Percentiles rank a stretch among this genome's conserved stretches.
Conservation (phyloP, 1,139 yeast genomes). For the Lodderomyces beijingensis region DNA sequence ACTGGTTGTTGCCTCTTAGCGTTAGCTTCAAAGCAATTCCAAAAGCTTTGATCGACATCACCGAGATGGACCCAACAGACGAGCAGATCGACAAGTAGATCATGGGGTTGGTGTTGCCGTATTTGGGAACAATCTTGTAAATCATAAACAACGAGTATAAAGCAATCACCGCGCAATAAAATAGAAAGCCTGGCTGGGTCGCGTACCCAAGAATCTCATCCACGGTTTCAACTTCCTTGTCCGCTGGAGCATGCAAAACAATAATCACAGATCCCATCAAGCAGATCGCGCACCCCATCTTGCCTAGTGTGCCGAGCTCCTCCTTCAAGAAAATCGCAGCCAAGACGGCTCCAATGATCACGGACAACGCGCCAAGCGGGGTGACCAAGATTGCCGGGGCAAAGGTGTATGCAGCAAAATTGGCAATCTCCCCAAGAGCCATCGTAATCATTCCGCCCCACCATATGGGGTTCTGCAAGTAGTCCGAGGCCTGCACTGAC, state of each 20-base stretch:
- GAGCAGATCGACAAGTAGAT: slow-evolving; percentile 88
- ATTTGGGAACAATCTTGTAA: slow-evolving; percentile 74
- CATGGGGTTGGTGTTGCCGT: slow-evolving; percentile 83
- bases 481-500: slow-evolving; percentile 65
- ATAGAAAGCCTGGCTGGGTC: slow-evolving; percentile 70
- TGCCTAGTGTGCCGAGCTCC: slow-evolving; percentile 85
- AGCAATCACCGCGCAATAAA: slow-evolving; percentile 60
- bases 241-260: slow-evolving; percentile 90
- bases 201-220: slow-evolving; percentile 86
- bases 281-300: slow-evolving; percentile 91
- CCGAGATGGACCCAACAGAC: slow-evolving; percentile 85
- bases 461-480: slow-evolving; percentile 85
- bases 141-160: slow-evolving; percentile 74
- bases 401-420: slow-evolving; percentile 92
- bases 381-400: slow-evolving; percentile 93
- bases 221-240: slow-evolving; percentile 81
- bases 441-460: slow-evolving; percentile 90
- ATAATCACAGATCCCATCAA: slow-evolving; percentile 86
- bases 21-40: slow-evolving; percentile 90
- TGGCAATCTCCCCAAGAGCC: slow-evolving; percentile 91
- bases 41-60: slow-evolving; percentile 89
- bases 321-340: slow-evolving; percentile 84
- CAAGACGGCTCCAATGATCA: slow-evolving; percentile 84
- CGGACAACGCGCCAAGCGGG: slow-evolving; percentile 87
- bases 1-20: slow-evolving; percentile 84